These are phyloP conservation scores for Capsella bursapastoris DNA, from an alignment of 345 rosid species.

Conservation along the genomic window DNA sequence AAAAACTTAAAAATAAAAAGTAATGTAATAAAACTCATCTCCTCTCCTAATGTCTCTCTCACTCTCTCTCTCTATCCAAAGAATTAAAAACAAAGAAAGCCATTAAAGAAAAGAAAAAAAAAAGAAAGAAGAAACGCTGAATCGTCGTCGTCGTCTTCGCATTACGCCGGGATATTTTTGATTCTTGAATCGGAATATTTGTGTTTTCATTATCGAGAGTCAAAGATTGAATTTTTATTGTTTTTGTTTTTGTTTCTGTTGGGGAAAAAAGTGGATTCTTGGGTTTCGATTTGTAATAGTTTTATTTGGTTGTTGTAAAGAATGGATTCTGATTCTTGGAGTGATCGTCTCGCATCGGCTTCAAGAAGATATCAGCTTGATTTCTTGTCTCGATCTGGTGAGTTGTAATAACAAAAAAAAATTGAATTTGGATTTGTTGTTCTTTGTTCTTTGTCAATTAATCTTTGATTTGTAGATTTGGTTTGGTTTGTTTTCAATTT, in stretches of 20 bases:
- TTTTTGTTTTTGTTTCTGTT: slow-evolving; percentile 1
- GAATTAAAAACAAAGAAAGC: slow-evolving; percentile 9
- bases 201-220: neutral
- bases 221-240: neutral
- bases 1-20: neutral
- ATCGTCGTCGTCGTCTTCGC: slow-evolving; percentile 33
- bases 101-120: neutral
- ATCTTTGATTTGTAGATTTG: slow-evolving; percentile 33
- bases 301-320: neutral
- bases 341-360: slow-evolving; percentile 76
- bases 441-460: slow-evolving; percentile 1
- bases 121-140: neutral
- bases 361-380: slow-evolving; percentile 81
- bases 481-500: neutral
- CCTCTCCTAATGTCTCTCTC: neutral
- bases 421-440: neutral
- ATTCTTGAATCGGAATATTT: slow-evolving; percentile 30
- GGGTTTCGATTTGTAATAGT: slow-evolving; percentile 21
- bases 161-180: slow-evolving; percentile 29
- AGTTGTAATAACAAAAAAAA: slow-evolving; percentile 26
- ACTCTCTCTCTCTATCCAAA: slow-evolving; percentile 41
- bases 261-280: slow-evolving; percentile 21
- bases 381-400: slow-evolving; percentile 92
- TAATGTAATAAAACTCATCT: neutral
- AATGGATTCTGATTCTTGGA: slow-evolving; percentile 93